Evolutionary conservation across 495 filamentous ascomycete species (phyloP), one percentile per base, ranked within the genome.

Genomic region (Aspergillus heteromorphus): DNA sequence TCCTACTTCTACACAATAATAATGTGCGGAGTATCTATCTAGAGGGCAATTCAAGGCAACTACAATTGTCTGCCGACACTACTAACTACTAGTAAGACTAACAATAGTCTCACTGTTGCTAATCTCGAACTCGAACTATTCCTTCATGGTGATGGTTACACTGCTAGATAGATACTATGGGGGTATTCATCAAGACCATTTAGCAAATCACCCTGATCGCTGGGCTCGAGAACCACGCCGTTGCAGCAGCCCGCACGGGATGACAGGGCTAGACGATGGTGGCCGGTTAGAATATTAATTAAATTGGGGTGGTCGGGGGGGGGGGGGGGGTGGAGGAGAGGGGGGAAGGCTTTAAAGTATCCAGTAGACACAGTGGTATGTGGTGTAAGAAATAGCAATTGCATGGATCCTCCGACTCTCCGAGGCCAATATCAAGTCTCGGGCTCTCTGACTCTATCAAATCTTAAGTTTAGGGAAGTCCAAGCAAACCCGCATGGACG

Each of bases 181-280:
- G n/a, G n/a, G n/a, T n/a, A n/a, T 36, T 14, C 31, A 36, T 36
- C 13, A 2, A 14, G 13, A 10, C 8, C 31, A 36, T 2, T 38
- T 3, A 14, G 5, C 41, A 41, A 42, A 11, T 36, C 49, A 47
- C 49, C 36, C 36, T 49, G 48, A 48, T 51, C 29, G 38, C 23
- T 51, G 21, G 34, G 30, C 51, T 54, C 21, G n/a, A 54, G 40
- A 59, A 54, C 51, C 41, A 59, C 45, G 40, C 47, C 49, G 51
- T 54, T 51, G 50, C 51, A 54, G 30, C 40, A 34, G 23, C 10
- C 6, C 51, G 47, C 40, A 30, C 49, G 38, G 47, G 48, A 59
- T 51, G 51, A 27, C 50, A 58, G 29, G 45, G 45, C 56, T 49
- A 53, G 52, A 53, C 48, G 48, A 19, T 40, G 34, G 34, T 14